Conservation (phyloP, 1,284 basidiomycete species). For the Heterobasidion annosum region DNA sequence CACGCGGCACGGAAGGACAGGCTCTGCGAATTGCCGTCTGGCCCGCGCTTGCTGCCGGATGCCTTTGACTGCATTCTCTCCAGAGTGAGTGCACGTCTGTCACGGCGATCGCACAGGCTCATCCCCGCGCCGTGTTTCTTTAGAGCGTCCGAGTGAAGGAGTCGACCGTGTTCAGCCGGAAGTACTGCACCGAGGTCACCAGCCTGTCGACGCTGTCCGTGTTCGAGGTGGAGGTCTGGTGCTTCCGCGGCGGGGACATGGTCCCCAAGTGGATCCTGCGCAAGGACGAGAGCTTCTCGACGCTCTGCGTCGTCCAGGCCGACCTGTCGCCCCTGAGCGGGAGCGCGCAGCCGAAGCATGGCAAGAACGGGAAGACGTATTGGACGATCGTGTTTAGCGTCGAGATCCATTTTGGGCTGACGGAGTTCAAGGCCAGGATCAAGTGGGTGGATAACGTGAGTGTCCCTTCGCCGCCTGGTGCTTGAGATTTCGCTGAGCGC, state of each 20-base stretch:
- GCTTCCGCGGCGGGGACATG: conserved; percentile 58
- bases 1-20: conserved; percentile 54
- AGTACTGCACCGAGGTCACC: conserved; percentile 74
- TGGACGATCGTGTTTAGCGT: conserved; percentile 77
- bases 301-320: conserved; percentile 66
- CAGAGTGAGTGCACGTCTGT: conserved; percentile 32
- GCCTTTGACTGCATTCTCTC: conserved; percentile 74
- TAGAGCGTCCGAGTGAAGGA: conserved; percentile 69
- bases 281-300: conserved; percentile 60
- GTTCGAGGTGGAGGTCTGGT: conserved; percentile 77
- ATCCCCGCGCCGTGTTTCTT: not conserved
- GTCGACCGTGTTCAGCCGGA: conserved; percentile 68
- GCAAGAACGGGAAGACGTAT: conserved; percentile 56
- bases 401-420: conserved; percentile 73
- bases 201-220: conserved; percentile 64
- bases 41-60: conserved; percentile 63
- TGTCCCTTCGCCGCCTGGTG: conserved; percentile 6
- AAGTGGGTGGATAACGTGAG: conserved; percentile 72
- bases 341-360: conserved; percentile 57
- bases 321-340: conserved; percentile 62
- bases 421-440: conserved; percentile 71
- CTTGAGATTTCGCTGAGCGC: not conserved
- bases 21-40: conserved; percentile 66
- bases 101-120: not conserved
- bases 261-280: conserved; percentile 68